Base-by-base conservation (phyloP, 169 alveolate genomes). In the Plasmodium reichenowi region DNA sequence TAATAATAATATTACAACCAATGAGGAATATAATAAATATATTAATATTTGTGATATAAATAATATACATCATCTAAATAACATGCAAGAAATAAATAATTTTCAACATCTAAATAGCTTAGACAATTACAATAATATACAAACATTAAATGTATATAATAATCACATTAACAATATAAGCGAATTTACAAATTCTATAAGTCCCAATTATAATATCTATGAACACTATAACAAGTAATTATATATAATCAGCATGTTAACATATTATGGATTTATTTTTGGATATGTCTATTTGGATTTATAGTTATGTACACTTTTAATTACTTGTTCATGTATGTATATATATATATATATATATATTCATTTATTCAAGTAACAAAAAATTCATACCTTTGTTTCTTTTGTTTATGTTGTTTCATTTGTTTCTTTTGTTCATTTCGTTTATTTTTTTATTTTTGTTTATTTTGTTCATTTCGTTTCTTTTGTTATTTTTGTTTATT, bases 11-110 rank as follows among this genome's bases (percentile, higher is more conserved):
- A 13, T 59, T 4, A 74, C 54, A 45, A 29, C 64, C 12, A 56
- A n/a, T 6, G 86, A 72, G 26, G 68, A 56, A 2, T 60, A 72
- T 38, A 66, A 66, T n/a, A 66, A 66, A 32, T 66, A 66, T 38
- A 26, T 66, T 29, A 66, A 66, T 29, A 38, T 38, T 13, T 45
- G 76, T 8, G 76, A 12, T 43, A 56, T 32, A n/a, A 73, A 12
- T 22, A 38, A 9, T 45, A 58, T 32, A 38, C 12, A 12, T 58
- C n/a, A n/a, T 43, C 22, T 32, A 32, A 17, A 58, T 48, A 26
- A 38, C 22, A 13, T 73, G 60, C 60, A 74, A 59, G 63, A 72
- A 45, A 52, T 52, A 1, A 48, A 54, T 58, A 48, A 26, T 7
- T 12, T 52, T 9, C 24, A 12, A 7, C 52, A 72, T n/a, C 5